Conservation (phyloP, 768 basidiomycete genomes). For the Pisolithus orientalis region DNA sequence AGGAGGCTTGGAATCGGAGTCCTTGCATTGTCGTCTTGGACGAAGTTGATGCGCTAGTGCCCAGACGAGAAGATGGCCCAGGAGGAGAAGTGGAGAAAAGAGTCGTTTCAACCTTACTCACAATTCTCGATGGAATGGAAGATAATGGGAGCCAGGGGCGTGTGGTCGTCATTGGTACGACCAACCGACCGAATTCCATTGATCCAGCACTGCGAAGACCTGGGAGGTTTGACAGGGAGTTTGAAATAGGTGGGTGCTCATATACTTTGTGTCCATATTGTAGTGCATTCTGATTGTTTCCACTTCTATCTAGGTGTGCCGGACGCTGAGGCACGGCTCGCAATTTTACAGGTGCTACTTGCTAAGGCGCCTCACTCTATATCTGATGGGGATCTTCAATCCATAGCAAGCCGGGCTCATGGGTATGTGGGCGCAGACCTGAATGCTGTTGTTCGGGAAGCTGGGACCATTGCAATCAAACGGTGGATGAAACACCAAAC, state of each 20-base stretch:
- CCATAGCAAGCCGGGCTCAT: slow-evolving; percentile 75
- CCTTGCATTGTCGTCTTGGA: slow-evolving; percentile 95
- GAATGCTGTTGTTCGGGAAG: slow-evolving; percentile 86
- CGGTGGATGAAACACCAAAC: slow-evolving; percentile 47
- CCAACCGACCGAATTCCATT: slow-evolving; percentile 92
- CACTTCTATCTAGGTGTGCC: slow-evolving; percentile 61
- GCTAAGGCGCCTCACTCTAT: slow-evolving; percentile 74
- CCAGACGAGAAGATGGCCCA: slow-evolving; percentile 80
- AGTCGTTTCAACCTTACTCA: slow-evolving; percentile 91
- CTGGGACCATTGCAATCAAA: slow-evolving; percentile 88
- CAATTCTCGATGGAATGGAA: slow-evolving; percentile 89
- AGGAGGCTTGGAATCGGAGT: slow-evolving; percentile 69
- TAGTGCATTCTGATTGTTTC: background rate
- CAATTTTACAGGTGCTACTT: slow-evolving; percentile 84
- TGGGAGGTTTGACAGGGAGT: slow-evolving; percentile 89
- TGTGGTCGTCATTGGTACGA: slow-evolving; percentile 94
- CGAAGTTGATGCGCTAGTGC: slow-evolving; percentile 93
- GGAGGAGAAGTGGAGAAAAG: slow-evolving; percentile 95
- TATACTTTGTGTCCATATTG: background rate
- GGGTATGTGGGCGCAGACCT: slow-evolving; percentile 98
- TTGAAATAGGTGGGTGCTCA: slow-evolving; percentile 73
- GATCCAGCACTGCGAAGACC: slow-evolving; percentile 88
- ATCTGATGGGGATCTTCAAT: slow-evolving; percentile 48
- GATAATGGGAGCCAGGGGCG: slow-evolving; percentile 40
- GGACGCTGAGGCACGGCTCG: slow-evolving; percentile 74